Evolutionary conservation across 2,329 filamentous ascomycete genomes (phyloP).

Genomic region (Myriosclerotinia scirpicola): DNA sequence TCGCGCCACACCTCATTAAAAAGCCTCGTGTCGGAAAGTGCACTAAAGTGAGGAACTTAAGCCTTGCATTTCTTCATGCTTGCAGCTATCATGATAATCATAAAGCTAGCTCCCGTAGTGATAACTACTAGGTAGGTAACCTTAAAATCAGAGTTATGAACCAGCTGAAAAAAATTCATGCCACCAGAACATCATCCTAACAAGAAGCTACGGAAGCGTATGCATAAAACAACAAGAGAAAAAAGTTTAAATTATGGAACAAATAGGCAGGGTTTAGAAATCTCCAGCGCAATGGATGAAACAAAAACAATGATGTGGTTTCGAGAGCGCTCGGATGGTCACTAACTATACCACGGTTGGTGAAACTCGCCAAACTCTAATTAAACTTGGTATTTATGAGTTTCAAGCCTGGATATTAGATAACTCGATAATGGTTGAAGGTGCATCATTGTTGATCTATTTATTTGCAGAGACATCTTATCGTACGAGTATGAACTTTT

Average conservation of each 20-base stretch:
- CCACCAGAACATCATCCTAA: background rate
- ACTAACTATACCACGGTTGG: background rate
- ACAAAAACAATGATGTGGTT: background rate
- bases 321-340: constrained; percentile 6
- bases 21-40: too few species aligned
- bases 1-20: too few species aligned
- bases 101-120: background rate
- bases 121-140: background rate
- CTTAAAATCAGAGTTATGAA: background rate
- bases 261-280: background rate
- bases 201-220: background rate
- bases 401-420: background rate
- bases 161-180: background rate
- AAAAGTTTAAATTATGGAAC: background rate
- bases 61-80: too few species aligned
- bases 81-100: background rate
- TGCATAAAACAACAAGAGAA: background rate
- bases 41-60: too few species aligned
- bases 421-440: background rate
- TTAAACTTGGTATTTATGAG: background rate
- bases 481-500: background rate
- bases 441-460: background rate
- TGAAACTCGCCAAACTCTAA: constrained; percentile 9
- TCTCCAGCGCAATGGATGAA: background rate
- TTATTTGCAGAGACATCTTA: background rate